phyloP scores from a whole-genome alignment of 2,329 filamentous ascomycete genomes.

The Arthrobotrys musiformis region DNA sequence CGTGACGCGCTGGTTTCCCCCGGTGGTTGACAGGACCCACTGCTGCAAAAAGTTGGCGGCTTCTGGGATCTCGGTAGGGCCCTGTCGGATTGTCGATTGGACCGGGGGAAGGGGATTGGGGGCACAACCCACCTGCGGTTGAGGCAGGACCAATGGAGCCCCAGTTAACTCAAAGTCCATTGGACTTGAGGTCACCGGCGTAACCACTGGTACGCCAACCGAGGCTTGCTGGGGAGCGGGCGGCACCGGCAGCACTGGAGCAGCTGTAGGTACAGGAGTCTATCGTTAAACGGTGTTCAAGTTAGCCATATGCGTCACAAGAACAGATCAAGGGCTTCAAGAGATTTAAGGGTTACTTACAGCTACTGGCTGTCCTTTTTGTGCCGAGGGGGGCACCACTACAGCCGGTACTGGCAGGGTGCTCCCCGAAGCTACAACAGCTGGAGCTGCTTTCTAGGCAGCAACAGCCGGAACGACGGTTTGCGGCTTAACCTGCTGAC shows the following conservation, averaged over 20 bases:
- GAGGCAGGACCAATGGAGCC: not conserved
- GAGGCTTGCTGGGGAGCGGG: constrained; percentile 1
- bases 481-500: constrained; percentile 1
- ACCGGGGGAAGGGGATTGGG: constrained; percentile 20
- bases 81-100: constrained; percentile 5
- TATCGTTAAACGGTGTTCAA: not conserved
- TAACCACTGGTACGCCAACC: constrained; percentile 5
- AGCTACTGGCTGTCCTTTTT: not conserved
- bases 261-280: constrained; percentile 4
- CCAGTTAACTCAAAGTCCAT: constrained; percentile 26
- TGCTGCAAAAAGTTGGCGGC: not conserved
- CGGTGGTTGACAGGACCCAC: constrained; percentile 27
- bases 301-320: not conserved
- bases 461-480: not conserved
- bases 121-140: constrained; percentile 1
- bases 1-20: constrained; percentile 33
- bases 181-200: not conserved
- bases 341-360: not conserved
- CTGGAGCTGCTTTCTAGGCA: constrained; percentile 1
- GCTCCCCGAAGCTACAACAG: constrained; percentile 2
- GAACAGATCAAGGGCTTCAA: not conserved
- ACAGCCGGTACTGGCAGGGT: not conserved
- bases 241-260: constrained; percentile 2
- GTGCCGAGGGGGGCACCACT: not conserved
- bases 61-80: not conserved